Conservation (phyloP, 306 rosid species). For the Leucaena leucocephala region DNA sequence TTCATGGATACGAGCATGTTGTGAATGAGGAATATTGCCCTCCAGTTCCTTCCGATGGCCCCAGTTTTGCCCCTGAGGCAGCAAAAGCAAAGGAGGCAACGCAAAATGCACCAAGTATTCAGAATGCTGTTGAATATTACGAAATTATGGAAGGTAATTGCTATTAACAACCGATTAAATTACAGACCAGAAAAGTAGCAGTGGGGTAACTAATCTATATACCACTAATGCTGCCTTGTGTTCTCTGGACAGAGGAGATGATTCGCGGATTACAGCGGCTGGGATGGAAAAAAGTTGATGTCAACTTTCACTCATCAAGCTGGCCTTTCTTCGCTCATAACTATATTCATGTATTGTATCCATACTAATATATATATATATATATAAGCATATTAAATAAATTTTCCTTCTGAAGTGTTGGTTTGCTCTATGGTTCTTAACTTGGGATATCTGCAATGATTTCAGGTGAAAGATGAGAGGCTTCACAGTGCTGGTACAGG, state of each 20-base stretch:
- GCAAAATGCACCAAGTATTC: conserved; percentile 64
- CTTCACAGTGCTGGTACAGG: conserved; percentile 88
- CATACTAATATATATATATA: too few relatives aligned
- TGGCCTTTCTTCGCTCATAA: conserved; percentile 97
- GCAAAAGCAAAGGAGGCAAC: conserved; percentile 86
- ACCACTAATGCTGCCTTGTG: conserved; percentile 25
- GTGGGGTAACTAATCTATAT: not conserved
- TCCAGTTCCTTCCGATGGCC: conserved; percentile 71
- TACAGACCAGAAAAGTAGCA: conserved; percentile 27
- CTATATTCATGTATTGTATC: conserved; percentile 76
- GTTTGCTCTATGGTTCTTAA: conserved; percentile 22
- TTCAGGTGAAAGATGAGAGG: conserved; percentile 93
- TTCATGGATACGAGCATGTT: conserved; percentile 90
- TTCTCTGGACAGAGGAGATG: conserved; percentile 75
- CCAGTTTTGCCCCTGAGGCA: conserved; percentile 80
- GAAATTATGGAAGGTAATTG: conserved; percentile 84
- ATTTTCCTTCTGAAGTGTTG: not conserved
- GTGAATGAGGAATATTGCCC: conserved; percentile 81
- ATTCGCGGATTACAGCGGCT: conserved; percentile 78
- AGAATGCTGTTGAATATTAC: conserved; percentile 69
- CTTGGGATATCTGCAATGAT: conserved; percentile 13
- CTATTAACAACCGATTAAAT: conserved; percentile 7
- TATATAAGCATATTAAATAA: not conserved
- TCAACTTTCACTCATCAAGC: conserved; percentile 81
- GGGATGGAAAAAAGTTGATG: conserved; percentile 94